These are phyloP conservation scores for Coniochaeta sp. DNA, from an alignment of 2,329 filamentous ascomycete species.

Conservation along the genomic window DNA sequence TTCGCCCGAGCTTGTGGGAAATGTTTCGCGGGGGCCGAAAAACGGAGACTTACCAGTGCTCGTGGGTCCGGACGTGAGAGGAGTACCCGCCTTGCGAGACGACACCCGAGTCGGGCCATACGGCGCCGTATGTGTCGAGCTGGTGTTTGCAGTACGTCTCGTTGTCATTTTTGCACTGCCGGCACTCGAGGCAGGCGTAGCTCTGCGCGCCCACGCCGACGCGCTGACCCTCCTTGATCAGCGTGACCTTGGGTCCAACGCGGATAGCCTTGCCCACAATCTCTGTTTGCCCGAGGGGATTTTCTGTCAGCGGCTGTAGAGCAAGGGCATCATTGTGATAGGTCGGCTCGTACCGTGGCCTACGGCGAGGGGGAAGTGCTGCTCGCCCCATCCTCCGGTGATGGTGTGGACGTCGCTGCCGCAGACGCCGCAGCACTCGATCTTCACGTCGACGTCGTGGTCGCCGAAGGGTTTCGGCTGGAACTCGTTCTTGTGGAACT, in stretches of 20 bases:
- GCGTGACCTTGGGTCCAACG: constrained; percentile 57
- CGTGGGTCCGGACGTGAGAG: constrained; percentile 43
- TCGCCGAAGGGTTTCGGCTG: constrained; percentile 81
- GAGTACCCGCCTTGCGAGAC: constrained; percentile 52
- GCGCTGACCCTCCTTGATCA: constrained; percentile 52
- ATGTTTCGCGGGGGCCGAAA: not conserved
- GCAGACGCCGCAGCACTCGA: constrained; percentile 73
- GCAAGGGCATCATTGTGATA: not conserved
- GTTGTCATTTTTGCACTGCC: constrained; percentile 57
- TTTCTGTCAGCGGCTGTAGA: not conserved
- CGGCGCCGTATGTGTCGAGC: constrained; percentile 52
- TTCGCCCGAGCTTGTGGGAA: not conserved
- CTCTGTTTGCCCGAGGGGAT: constrained; percentile 38
- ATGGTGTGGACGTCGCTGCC: constrained; percentile 67
- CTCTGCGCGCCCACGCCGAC: constrained; percentile 65
- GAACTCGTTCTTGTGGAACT: constrained; percentile 67
- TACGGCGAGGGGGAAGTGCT: constrained; percentile 57
- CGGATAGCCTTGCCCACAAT: constrained; percentile 63
- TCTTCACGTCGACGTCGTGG: constrained; percentile 81
- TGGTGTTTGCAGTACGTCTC: constrained; percentile 62
- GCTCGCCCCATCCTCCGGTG: constrained; percentile 59
- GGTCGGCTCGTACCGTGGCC: constrained; percentile 47
- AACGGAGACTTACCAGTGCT: constrained; percentile 51
- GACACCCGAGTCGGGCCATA: constrained; percentile 39
- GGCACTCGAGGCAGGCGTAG: constrained; percentile 57